These are phyloP conservation scores for Alternaria triticimaculans DNA, from an alignment of 2,329 filamentous ascomycete species.

Conservation along the genomic window DNA sequence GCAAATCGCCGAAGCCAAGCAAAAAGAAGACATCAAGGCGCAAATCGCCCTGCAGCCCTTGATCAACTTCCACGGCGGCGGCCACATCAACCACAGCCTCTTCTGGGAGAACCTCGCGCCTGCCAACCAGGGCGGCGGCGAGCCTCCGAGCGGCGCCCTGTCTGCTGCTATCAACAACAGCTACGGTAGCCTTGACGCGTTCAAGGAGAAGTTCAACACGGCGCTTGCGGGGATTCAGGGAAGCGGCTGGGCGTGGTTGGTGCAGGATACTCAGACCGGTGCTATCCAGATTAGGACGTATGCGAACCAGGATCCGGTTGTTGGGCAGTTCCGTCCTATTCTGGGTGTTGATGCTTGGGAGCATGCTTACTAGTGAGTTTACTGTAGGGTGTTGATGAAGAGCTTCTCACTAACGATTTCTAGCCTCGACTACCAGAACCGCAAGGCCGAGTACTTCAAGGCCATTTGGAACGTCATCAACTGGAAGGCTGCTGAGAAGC, in stretches of 20 bases:
- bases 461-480: slow-evolving; percentile 95
- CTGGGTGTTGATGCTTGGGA: slow-evolving; percentile 95
- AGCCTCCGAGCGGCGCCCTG: slow-evolving; percentile 65
- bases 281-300: slow-evolving; percentile 71
- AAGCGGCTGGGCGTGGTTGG: slow-evolving; percentile 69
- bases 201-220: slow-evolving; percentile 69
- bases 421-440: slow-evolving; percentile 87
- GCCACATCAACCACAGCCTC: slow-evolving; percentile 71
- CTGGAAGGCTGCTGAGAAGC: slow-evolving; percentile 87
- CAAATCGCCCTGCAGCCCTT: slow-evolving; percentile 63
- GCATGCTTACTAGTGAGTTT: slow-evolving; percentile 57
- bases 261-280: slow-evolving; percentile 67
- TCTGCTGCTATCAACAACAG: slow-evolving; percentile 64
- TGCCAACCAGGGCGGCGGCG: slow-evolving; percentile 69
- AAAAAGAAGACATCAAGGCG: slow-evolving; percentile 60
- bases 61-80: slow-evolving; percentile 72
- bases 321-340: slow-evolving; percentile 81
- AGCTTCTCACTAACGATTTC: not conserved
- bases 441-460: slow-evolving; percentile 94
- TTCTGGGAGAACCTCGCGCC: slow-evolving; percentile 77
- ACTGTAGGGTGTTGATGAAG: rapidly evolving
- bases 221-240: slow-evolving; percentile 71
- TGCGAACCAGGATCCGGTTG: slow-evolving; percentile 87
- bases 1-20: slow-evolving; percentile 67
- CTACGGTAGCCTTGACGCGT: slow-evolving; percentile 64